Base-by-base conservation (phyloP, 106 monocot genomes). In the Platanthera guangdongensis region DNA sequence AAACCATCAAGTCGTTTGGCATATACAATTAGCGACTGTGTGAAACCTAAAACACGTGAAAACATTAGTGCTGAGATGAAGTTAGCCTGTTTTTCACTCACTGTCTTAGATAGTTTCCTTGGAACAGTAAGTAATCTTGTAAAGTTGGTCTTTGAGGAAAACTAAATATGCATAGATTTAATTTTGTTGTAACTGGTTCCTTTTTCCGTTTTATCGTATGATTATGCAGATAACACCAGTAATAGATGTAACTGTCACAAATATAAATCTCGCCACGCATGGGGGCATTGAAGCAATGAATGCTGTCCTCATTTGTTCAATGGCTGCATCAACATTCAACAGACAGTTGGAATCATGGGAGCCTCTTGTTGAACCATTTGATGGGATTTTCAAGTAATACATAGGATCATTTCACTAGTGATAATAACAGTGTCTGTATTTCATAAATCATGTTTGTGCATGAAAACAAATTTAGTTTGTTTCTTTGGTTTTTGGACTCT, bases 311-410 rank as follows among this genome's bases (percentile, higher is more conserved):
- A 85, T 97, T 47, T 97, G 93, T 83, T 97, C 97, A 63, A 78
- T 97, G 85, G 89, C 97, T 78, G 89, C 97, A 76, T 97, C 97
- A 47, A 89, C 97, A 78, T 97, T 97, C 80, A 97, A 97, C 51
- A 87, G 89, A 85, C 93, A 89, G 74, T 75, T 97, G 68, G 89
- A 94, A 91, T 84, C 91, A 78, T 97, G 97, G 97, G 97, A 97
- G 68, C 97, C 97, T 78, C 84, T 97, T 80, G 80, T 97, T 78
- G 97, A 97, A 79, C 94, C 97, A 73, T 94, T 94, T 78, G 97
- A 97, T 88, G 97, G 93, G 22, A 97, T 97, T 77, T 97, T 97
- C 77, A 97, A 97, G 97, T 97, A 88, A 82, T 4, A 52, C 18
- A 19, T 46, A 9, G 25, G 39, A 32, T 7, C 5, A 52, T 50